Conservation (phyloP, 768 basidiomycete genomes). For the Agrocybe chaxingu region DNA sequence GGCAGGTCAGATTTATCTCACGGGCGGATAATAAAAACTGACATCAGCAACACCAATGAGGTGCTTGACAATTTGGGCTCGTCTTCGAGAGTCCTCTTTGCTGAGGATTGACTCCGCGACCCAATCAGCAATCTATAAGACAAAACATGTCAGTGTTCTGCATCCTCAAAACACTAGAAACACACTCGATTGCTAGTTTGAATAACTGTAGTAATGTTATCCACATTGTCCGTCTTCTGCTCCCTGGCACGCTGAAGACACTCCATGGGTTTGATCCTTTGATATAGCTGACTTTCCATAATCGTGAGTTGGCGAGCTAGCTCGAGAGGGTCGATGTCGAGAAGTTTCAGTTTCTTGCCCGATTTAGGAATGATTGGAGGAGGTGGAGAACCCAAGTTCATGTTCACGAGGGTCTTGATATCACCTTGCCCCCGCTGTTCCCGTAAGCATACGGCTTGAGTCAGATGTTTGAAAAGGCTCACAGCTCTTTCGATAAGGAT, state of each 20-base stretch:
- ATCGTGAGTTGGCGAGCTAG: slow-evolving; percentile 91
- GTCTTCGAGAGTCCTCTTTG: slow-evolving; percentile 79
- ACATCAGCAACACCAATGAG: slow-evolving; percentile 92
- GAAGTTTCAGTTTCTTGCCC: slow-evolving; percentile 70
- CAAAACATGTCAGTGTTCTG: no score
- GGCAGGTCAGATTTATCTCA: slow-evolving; percentile 1
- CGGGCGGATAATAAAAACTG: slow-evolving; percentile 25
- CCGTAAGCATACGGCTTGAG: slow-evolving; percentile 5
- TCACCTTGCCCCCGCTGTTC: slow-evolving; percentile 50
- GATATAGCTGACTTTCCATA: slow-evolving; percentile 83
- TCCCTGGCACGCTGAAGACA: slow-evolving; percentile 84
- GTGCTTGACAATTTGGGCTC: slow-evolving; percentile 81
- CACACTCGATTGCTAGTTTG: slow-evolving; percentile 82
- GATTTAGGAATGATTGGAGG: slow-evolving; percentile 72
- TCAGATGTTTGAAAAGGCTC: slow-evolving; percentile 27
- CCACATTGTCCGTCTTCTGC: slow-evolving; percentile 66
- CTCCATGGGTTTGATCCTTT: slow-evolving; percentile 85
- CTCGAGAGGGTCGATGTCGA: slow-evolving; percentile 87
- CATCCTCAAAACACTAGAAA: neutral
- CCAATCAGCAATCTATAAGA: slow-evolving; percentile 82
- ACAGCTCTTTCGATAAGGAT: slow-evolving; percentile 79
- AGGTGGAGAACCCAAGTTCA: slow-evolving; percentile 61
- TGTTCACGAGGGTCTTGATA: slow-evolving; percentile 54
- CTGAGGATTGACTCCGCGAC: slow-evolving; percentile 81
- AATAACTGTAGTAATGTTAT: slow-evolving; percentile 86